phyloP scores from a whole-genome alignment of 176 grass and related monocot species.

The Pontederia paniculata region DNA sequence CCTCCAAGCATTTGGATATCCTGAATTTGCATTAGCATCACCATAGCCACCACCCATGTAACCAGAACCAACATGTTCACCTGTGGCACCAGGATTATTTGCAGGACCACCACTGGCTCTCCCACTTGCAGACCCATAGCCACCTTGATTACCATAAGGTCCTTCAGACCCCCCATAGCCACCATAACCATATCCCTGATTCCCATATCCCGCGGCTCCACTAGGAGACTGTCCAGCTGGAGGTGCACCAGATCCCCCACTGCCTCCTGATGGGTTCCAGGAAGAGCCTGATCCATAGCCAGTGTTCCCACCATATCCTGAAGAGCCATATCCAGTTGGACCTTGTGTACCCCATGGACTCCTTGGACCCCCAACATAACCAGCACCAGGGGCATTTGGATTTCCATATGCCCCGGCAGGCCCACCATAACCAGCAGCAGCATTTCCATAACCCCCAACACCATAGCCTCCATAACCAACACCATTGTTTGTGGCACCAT shows the following conservation, averaged over 20 bases:
- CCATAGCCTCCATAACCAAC: conserved; percentile 69
- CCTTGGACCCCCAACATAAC: conserved; percentile 56
- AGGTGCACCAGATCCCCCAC: conserved; percentile 39
- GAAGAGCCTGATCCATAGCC: conserved; percentile 36
- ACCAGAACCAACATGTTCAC: conserved; percentile 26
- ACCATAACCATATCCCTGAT: conserved; percentile 82
- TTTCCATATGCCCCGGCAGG: conserved; percentile 49
- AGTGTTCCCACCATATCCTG: conserved; percentile 51
- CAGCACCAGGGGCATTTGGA: conserved; percentile 38
- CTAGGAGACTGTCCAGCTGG: conserved; percentile 50
- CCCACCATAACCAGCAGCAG: conserved; percentile 53
- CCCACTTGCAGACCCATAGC: conserved; percentile 40
- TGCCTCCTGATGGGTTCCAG: conserved; percentile 45
- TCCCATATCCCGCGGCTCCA: conserved; percentile 46
- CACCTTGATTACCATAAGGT: conserved; percentile 61
- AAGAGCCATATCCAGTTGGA: conserved; percentile 61
- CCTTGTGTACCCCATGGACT: conserved; percentile 75
- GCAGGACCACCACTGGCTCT: conserved; percentile 28
- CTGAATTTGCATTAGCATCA: conserved; percentile 39
- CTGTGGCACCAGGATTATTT: conserved; percentile 44
- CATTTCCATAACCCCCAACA: conserved; percentile 52
- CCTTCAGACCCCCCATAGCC: conserved; percentile 60
- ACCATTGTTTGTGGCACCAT: conserved; percentile 58
- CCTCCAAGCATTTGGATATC: conserved; percentile 63
- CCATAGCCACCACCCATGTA: conserved; percentile 61